Percentiles rank a stretch among this genome's conserved stretches.
Conservation (phyloP, 495 filamentous ascomycete genomes). For the Penicillium bovifimosum region DNA sequence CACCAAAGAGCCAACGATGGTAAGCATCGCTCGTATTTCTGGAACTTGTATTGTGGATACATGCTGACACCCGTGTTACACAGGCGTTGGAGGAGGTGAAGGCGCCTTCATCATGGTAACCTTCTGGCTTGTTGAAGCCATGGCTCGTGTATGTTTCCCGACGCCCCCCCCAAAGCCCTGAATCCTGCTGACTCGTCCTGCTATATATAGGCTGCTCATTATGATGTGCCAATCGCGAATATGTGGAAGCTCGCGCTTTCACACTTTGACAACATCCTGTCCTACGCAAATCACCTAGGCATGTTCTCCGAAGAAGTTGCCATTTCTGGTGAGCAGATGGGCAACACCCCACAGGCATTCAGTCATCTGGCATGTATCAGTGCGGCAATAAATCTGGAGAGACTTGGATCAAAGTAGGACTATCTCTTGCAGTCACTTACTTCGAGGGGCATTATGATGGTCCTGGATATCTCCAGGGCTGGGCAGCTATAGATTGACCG, state of each 20-base stretch:
- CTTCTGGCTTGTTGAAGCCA: conserved; percentile 72
- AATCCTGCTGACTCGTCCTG: not conserved
- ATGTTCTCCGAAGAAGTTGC: conserved; percentile 77
- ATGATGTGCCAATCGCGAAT: conserved; percentile 57
- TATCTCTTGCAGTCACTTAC: not conserved
- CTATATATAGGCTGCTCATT: conserved; percentile 24
- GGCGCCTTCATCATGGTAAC: conserved; percentile 77
- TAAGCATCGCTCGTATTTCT: conserved; percentile 26
- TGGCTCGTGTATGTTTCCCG: conserved; percentile 51
- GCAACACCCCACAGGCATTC: conserved; percentile 71
- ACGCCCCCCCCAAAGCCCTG: not conserved
- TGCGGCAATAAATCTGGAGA: conserved; percentile 66
- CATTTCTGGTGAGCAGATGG: conserved; percentile 63
- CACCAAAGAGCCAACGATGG: conserved; percentile 60
- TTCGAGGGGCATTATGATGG: not conserved
- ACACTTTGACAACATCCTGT: conserved; percentile 68
- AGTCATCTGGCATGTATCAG: conserved; percentile 66
- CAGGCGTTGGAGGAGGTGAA: conserved; percentile 67
- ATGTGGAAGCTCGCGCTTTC: conserved; percentile 58
- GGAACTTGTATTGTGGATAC: not conserved
- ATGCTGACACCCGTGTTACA: conserved; percentile 18
- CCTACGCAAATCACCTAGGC: conserved; percentile 64
- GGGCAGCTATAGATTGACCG: conserved; percentile 1
- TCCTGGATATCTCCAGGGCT: not conserved
- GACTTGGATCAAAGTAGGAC: conserved; percentile 7